Percentiles rank a stretch among this genome's conserved stretches.
Conservation (phyloP, 2,329 filamentous ascomycete genomes). For the Penicillium concentricum region DNA sequence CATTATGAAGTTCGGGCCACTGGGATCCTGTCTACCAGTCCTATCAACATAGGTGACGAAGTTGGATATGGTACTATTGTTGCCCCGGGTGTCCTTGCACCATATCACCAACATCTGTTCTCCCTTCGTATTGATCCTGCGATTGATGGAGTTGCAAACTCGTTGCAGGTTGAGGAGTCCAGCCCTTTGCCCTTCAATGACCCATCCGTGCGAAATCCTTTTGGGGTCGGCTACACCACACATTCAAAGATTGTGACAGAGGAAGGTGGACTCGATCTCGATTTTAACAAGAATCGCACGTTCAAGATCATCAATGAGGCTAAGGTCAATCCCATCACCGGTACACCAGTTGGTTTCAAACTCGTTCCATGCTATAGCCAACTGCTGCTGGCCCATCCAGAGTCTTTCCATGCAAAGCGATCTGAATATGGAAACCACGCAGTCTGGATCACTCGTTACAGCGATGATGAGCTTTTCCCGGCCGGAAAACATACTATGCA, state of each 20-base stretch:
- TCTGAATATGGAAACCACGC: conserved; percentile 54
- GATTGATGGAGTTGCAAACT: conserved; percentile 45
- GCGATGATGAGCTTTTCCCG: conserved; percentile 50
- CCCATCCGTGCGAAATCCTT: conserved; percentile 46
- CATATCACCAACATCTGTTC: conserved; percentile 48
- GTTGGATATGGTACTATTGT: conserved; percentile 43
- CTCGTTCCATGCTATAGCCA: conserved; percentile 55
- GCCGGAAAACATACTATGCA: conserved; percentile 55
- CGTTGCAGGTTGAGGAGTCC: conserved; percentile 54
- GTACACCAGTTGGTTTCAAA: conserved; percentile 55
- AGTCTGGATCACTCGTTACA: conserved; percentile 53
- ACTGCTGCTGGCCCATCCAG: conserved; percentile 53
- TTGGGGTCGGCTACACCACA: conserved; percentile 52
- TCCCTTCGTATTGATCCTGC: conserved; percentile 46
- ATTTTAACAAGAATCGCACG: conserved; percentile 41
- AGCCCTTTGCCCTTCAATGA: conserved; percentile 55
- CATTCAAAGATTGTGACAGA: conserved; percentile 41
- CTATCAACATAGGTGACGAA: conserved; percentile 36
- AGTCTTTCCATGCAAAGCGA: conserved; percentile 48
- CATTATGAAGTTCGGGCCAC: conserved; percentile 46
- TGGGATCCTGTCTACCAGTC: conserved; percentile 46
- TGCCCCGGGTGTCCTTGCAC: conserved; percentile 43
- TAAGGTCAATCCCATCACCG: conserved; percentile 52
- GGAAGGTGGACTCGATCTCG: conserved; percentile 46
- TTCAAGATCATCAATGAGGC: conserved; percentile 59